Base-by-base conservation (phyloP, 352 stramenopile species). In the Pythium apleroticum region DNA sequence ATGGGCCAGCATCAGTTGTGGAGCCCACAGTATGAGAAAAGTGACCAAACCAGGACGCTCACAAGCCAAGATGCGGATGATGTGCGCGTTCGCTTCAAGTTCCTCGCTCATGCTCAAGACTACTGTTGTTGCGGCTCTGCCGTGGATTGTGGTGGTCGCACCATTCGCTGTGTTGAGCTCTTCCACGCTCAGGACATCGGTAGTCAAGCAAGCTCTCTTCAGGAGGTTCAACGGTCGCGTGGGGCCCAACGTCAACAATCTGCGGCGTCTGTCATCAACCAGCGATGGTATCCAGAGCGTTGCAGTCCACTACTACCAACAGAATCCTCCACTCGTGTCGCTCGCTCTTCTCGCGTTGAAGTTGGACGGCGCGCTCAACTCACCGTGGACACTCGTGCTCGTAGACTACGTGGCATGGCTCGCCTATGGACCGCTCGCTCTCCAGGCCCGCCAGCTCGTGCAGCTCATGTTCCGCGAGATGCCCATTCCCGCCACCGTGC, bases 401-500 rank as follows among this genome's bases (percentile, higher is more conserved):
- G 15, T 71, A 4, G 64, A 71, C 57, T 71, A 71, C 45, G 17
- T 35, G 15, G 28, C 33, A 5, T 71, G 64, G 64, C 30, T 58
- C 1, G 7, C 25, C 43, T 37, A 19, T 12, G 64, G 64, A 1
- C 64, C 64, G 14, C 24, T 71, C 24, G 65, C 58, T 19, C 20
- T 49, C 30, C 31, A 39, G 27, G 57, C 50, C 37, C 63, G 63
- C 24, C 63, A 60, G 5, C 55, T 60, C 55, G 20, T 69, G 27
- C 46, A 60, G 41, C 11, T 64, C 55, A 69, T 69, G 63, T 64
- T 69, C 39, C 63, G 63, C 27, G 63, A 69, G 55, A 64, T 69
- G 63, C 55, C 63, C 63, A 64, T 69, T 69, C 63, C 63, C 45
- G 56, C 54, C 39, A 41, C 30, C 2, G 20, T 69, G 35, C 55